Base-by-base conservation (phyloP, 352 stramenopile species). In the Globisporangium acanthophoron region DNA sequence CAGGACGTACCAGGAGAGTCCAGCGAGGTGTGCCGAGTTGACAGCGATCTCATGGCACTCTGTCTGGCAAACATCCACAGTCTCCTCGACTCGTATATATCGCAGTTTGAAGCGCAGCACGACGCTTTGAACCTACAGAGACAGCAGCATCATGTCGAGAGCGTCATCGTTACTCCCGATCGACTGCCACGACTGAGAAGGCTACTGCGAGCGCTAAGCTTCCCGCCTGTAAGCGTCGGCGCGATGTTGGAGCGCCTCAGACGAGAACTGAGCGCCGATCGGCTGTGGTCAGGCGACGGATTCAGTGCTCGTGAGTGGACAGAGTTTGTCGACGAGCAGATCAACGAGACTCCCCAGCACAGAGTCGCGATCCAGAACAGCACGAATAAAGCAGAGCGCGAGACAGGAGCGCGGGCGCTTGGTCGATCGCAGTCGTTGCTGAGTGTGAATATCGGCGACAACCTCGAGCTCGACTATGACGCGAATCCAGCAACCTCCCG, bases 1-100 rank as follows among this genome's bases (percentile, higher is more conserved):
- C 20, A 4, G 20, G 11, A 6, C 11, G 9, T 3, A 0, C 3
- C 44, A 18, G 11, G 8, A 3, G 4, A 15, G n/a, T 20, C 29
- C 3, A 6, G 2, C 33, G n/a, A 21, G 8, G 9, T 0, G 20
- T 27, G 3, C 3, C 12, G 8, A 15, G 20, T 58, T 20, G 74
- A 87, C 55, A 65, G 59, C 39, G 73, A 80, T 6, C 58, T 87
- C 37, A 76, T 91, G 58, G 68, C 62, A 8, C 58, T 78, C 52
- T 85, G 75, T 21, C 64, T 89, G 13, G 81, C 75, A 76, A 89
- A 86, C 56, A 40, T 89, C 9, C 81, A 91, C 64, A 78, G 73
- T 29, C 54, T 88, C 4, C 43, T 89, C 6, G 78, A 91, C 44
- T 62, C 59, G 3, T 57, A 73, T 4, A 52, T 78, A 3, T 54